Base-by-base conservation (phyloP, 805 yeast genomes). In the Starmerella floris region DNA sequence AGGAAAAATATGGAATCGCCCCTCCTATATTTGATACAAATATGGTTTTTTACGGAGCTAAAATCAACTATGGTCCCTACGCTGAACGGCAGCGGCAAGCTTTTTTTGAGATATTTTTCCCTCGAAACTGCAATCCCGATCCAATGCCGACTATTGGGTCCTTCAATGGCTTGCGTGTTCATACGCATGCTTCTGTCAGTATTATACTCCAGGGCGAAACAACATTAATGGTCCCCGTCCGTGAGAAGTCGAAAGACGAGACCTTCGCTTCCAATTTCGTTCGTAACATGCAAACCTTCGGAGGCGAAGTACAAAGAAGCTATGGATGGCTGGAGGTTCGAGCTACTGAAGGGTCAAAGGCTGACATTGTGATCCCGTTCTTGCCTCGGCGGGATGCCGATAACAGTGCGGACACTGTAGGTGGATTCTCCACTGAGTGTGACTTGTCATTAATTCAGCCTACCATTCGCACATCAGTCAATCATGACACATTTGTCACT, bases 291-390 rank as follows among this genome's bases (percentile, higher is more conserved):
- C 37, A 43, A 15, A 17, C 37, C 3, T 40, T 37, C 19, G 51
- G 48, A 3, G 47, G 44, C 10, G 45, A 48, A 5, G 35, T 42
- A 6, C 50, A 49, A 23, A 65, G 91, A 37, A 80, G 94, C 1
- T 91, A 80, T 64, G 97, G 95, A 0, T 91, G 98, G 98, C 47
- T 91, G 3, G 96, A 88, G 54, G 42, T 84, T 17, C 78, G 77
- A 46, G 61, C 77, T 33, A 68, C 67, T 2, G 63, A 65, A 16
- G 75, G 70, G 0, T 72, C 94, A 0, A 65, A 66, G 0, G 53
- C 79, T 1, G 55, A 66, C 2, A 58, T 65, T 11, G 64, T 62
- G 16, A 61, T 71, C 13, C 51, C 50, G 1, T 40, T 41, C 19
- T 11, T 41, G 9, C 91, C 1, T 5, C 20, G 25, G 8, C 17